Conservation (phyloP, 2,329 filamentous ascomycete species). For the Claviceps sp. region DNA sequence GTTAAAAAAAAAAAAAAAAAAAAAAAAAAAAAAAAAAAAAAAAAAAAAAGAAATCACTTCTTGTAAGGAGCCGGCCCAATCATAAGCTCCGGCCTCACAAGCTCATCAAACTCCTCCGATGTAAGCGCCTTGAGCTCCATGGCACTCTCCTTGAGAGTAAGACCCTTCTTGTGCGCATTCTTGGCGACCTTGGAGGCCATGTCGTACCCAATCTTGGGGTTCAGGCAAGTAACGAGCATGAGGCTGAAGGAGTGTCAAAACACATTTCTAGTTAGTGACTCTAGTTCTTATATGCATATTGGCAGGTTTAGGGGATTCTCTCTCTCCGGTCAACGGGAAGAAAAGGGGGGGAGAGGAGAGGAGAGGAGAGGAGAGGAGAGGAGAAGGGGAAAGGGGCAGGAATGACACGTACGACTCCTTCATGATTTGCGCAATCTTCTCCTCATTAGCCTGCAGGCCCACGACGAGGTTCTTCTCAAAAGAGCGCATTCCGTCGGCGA, state of each 20-base stretch:
- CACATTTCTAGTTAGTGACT: background rate
- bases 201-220: slow-evolving; percentile 94
- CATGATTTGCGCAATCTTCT: slow-evolving; percentile 77
- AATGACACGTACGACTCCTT: slow-evolving; percentile 67
- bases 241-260: slow-evolving; percentile 40
- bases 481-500: slow-evolving; percentile 84
- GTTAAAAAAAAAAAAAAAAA: too few relatives aligned
- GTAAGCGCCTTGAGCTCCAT: slow-evolving; percentile 85
- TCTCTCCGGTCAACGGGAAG: too few relatives aligned
- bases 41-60: slow-evolving; percentile 6
- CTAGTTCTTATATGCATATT: background rate
- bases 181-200: slow-evolving; percentile 96
- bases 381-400: too few relatives aligned
- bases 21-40: too few relatives aligned
- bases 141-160: slow-evolving; percentile 85
- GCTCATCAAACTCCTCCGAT: slow-evolving; percentile 76
- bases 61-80: slow-evolving; percentile 61
- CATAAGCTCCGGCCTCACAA: slow-evolving; percentile 93
- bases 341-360: too few relatives aligned
- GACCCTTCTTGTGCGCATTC: slow-evolving; percentile 97
- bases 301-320: too few relatives aligned
- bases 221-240: slow-evolving; percentile 96
- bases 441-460: slow-evolving; percentile 85
- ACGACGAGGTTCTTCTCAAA: slow-evolving; percentile 89
- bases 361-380: too few relatives aligned